phyloP scores from a whole-genome alignment of 2,329 filamentous ascomycete species.

The Aspergillus fumigatus region DNA sequence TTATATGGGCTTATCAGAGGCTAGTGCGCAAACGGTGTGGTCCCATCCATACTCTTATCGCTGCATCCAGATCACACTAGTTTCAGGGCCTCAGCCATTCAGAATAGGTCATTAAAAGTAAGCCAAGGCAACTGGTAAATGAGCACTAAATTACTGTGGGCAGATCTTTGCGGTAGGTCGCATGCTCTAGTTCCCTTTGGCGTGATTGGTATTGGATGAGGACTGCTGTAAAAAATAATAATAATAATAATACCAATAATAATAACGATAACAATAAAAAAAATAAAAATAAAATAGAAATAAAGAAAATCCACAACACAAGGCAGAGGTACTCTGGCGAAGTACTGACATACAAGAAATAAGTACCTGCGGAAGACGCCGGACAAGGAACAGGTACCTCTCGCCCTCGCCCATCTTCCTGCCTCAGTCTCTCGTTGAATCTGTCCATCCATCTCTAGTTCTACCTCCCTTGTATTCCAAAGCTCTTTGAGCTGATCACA shows the following conservation, averaged over 20 bases:
- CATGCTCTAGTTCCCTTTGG: neutral
- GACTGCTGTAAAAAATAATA: too few relatives aligned
- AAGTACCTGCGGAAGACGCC: neutral
- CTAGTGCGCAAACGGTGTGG: neutral
- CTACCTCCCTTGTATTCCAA: neutral
- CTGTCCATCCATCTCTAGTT: neutral
- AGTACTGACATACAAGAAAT: neutral
- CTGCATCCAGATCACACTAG: slow-evolving; percentile 4
- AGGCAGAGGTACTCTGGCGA: neutral
- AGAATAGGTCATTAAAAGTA: neutral
- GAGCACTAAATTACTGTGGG: neutral
- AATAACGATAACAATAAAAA: too few relatives aligned
- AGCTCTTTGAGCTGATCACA: neutral
- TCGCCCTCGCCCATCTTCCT: slow-evolving; percentile 2
- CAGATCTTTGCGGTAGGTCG: neutral
- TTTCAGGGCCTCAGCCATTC: slow-evolving; percentile 1
- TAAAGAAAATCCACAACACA: neutral
- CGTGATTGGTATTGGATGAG: too few relatives aligned
- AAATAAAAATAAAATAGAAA: neutral
- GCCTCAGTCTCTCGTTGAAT: neutral
- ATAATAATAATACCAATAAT: too few relatives aligned
- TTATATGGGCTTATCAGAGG: neutral
- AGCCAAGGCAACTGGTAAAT: neutral
- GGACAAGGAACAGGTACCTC: neutral
- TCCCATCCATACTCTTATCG: neutral